Conservation (phyloP, 106 monocot species). For the Phalaenopsis aphrodite region DNA sequence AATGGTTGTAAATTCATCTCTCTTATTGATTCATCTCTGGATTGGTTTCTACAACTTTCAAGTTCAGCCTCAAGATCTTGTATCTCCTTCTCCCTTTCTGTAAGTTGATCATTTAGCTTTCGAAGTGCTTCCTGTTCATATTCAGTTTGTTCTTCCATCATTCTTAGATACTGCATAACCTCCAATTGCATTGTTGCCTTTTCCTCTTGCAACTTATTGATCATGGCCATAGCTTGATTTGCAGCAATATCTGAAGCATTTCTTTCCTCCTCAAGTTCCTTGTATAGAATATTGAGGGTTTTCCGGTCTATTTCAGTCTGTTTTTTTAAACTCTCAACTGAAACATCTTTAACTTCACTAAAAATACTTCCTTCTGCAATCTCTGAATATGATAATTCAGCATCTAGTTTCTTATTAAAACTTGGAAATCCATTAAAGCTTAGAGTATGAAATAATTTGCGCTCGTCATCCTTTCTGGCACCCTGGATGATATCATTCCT, state of each 20-base stretch:
- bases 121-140: slow-evolving; percentile 49
- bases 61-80: slow-evolving; percentile 57
- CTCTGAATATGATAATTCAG: slow-evolving; percentile 31
- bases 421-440: slow-evolving; percentile 31
- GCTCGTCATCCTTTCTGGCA: too few relatives aligned
- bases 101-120: slow-evolving; percentile 44
- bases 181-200: slow-evolving; percentile 96
- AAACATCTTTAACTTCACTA: slow-evolving; percentile 49
- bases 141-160: slow-evolving; percentile 96
- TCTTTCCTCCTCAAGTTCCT: slow-evolving; percentile 92
- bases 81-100: slow-evolving; percentile 67
- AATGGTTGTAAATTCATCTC: slow-evolving; percentile 6
- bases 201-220: slow-evolving; percentile 93
- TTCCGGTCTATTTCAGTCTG: slow-evolving; percentile 56
- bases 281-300: slow-evolving; percentile 46
- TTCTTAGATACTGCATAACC: slow-evolving; percentile 79
- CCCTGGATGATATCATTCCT: too few relatives aligned
- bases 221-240: slow-evolving; percentile 96
- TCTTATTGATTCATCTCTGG: slow-evolving; percentile 18
- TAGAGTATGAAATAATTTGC: slow-evolving; percentile 9
- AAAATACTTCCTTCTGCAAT: slow-evolving; percentile 40
- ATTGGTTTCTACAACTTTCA: slow-evolving; percentile 36
- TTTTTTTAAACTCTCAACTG: slow-evolving; percentile 36
- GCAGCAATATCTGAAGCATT: slow-evolving; percentile 84
- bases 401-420: slow-evolving; percentile 27